Evolutionary conservation across 345 rosid species (phyloP).

Genomic region (Arabidopsis arenosa): DNA sequence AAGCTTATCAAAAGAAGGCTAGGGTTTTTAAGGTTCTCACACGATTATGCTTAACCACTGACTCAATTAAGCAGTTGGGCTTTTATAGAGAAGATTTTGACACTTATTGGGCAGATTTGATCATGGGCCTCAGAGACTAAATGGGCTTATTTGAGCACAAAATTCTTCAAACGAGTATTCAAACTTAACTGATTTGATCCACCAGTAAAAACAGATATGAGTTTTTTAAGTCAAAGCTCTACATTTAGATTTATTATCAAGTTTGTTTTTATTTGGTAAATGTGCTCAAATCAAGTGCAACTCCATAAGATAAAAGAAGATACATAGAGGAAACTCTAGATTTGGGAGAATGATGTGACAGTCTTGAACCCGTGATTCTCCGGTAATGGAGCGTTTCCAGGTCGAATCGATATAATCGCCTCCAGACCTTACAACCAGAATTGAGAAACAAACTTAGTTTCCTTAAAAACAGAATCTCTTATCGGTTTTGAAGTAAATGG

Average conservation of each 20-base stretch:
- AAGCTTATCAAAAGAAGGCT: too few species aligned
- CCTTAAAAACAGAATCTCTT: not conserved
- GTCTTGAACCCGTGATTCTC: conserved; percentile 76
- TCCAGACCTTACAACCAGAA: conserved; percentile 54
- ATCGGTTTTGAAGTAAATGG: conserved; percentile 23
- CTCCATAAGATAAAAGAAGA: not conserved
- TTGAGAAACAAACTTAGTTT: conserved; percentile 15
- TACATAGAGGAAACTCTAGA: conserved; percentile 45
- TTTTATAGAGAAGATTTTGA: not conserved
- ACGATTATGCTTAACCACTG: too few species aligned
- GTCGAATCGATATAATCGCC: conserved; percentile 66
- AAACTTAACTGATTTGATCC: conserved; percentile 19
- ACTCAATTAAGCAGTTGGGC: not conserved
- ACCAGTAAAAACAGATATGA: not conserved
- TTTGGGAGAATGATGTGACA: conserved; percentile 60
- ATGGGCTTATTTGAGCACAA: not conserved
- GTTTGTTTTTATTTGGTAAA: conserved; percentile 21
- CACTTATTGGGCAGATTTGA: too few species aligned
- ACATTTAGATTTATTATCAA: conserved; percentile 14
- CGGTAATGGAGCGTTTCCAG: conserved; percentile 69
- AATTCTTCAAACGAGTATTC: not conserved
- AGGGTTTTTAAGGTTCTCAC: too few species aligned
- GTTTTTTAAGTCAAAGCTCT: not conserved
- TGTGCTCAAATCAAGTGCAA: not conserved
- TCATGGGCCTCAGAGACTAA: not conserved